phyloP scores from a whole-genome alignment of 306 rosid species.

The Prunus salicina region DNA sequence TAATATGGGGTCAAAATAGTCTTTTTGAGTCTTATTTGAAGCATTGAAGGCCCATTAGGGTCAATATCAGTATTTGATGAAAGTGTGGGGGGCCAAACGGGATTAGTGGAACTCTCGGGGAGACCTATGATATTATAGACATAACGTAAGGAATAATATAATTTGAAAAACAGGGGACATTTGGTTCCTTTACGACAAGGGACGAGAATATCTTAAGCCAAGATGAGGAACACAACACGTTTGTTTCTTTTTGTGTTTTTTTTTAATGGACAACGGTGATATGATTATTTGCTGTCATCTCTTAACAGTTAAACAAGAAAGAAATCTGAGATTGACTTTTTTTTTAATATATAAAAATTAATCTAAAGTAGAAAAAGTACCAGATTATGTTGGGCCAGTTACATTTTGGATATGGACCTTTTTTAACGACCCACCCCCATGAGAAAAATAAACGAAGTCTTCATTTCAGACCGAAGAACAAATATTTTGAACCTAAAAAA shows the following conservation, averaged over 20 bases:
- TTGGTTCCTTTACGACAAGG: conserved; percentile 52
- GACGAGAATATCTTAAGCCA: conserved; percentile 45
- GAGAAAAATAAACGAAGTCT: background rate
- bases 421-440: background rate
- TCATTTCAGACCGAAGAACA: background rate
- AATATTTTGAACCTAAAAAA: background rate
- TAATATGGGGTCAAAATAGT: conserved; percentile 2
- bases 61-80: background rate
- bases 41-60: background rate
- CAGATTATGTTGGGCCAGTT: background rate
- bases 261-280: background rate
- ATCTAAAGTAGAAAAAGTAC: background rate
- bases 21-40: background rate
- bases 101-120: conserved; percentile 2
- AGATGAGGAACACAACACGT: conserved; percentile 39
- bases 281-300: background rate
- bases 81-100: background rate
- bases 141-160: conserved; percentile 24
- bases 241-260: background rate
- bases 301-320: background rate
- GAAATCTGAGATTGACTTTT: background rate
- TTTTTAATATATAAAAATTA: too few species aligned
- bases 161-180: conserved; percentile 16
- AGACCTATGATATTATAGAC: background rate
- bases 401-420: background rate